These are phyloP conservation scores for Gynandropsis gynandra DNA, from an alignment of 345 rosid species.

Conservation along the genomic window DNA sequence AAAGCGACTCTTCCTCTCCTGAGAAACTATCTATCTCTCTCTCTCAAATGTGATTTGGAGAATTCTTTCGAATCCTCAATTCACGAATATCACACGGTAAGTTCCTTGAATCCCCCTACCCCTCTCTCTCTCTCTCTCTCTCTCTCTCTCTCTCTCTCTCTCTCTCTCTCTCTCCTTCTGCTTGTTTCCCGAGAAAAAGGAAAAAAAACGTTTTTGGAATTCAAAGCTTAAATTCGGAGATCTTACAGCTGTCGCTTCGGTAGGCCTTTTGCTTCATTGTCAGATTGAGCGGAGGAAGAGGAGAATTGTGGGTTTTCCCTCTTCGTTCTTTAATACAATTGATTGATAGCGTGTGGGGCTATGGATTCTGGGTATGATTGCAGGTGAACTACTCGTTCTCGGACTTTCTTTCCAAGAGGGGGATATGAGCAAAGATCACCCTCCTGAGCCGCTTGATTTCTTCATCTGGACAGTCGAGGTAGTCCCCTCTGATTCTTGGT, in stretches of 20 bases:
- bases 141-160: too few relatives aligned
- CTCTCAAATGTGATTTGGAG: constrained; percentile 1
- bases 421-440: constrained; percentile 65
- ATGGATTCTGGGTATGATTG: constrained; percentile 11
- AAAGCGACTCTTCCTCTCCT: not conserved
- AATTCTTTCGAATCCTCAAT: constrained; percentile 22
- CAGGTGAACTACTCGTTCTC: constrained; percentile 15
- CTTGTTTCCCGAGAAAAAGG: constrained; percentile 27
- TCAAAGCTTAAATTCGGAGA: constrained; percentile 26
- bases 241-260: constrained; percentile 40
- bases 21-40: not conserved
- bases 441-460: constrained; percentile 99
- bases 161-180: too few relatives aligned
- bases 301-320: not conserved
- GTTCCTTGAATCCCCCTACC: constrained; percentile 16
- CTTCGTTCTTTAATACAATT: constrained; percentile 9
- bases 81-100: constrained; percentile 27
- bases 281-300: not conserved
- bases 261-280: constrained; percentile 12
- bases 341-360: constrained; percentile 5
- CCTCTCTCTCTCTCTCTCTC: constrained; percentile 1
- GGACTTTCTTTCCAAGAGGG: constrained; percentile 21
- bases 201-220: constrained; percentile 1
- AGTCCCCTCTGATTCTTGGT: not conserved
- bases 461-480: constrained; percentile 99